Evolutionary conservation across 352 stramenopile genomes (phyloP).

Genomic region (Blastocystis sp.): DNA sequence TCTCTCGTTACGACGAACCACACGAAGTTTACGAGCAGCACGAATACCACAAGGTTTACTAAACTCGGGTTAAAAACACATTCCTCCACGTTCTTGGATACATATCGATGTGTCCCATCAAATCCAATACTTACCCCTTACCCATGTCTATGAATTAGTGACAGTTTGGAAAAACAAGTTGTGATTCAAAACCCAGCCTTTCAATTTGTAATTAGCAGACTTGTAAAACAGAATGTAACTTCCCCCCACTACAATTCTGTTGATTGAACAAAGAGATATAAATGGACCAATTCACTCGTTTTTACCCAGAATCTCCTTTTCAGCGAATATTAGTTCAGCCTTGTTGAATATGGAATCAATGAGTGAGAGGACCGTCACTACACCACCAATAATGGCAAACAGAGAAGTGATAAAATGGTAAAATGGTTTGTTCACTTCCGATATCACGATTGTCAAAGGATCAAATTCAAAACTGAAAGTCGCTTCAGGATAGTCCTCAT

Average conservation of each 20-base stretch:
- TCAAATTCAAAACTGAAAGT: conserved; percentile 53
- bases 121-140: conserved; percentile 36
- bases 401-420: conserved; percentile 58
- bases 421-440: conserved; percentile 35
- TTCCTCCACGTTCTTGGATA: too few relatives aligned
- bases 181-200: too few relatives aligned
- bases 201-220: too few relatives aligned
- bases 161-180: not conserved
- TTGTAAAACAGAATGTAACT: not conserved
- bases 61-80: conserved; percentile 30
- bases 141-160: not conserved
- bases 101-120: not conserved
- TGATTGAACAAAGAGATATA: not conserved
- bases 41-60: conserved; percentile 96
- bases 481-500: conserved; percentile 38
- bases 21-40: conserved; percentile 96
- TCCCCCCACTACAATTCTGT: not conserved
- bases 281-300: not conserved
- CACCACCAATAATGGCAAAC: conserved; percentile 46
- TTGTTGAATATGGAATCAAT: conserved; percentile 49
- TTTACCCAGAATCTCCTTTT: conserved; percentile 30
- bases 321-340: conserved; percentile 1
- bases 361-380: conserved; percentile 20
- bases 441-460: conserved; percentile 41
- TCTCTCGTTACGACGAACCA: conserved; percentile 90